A percentile compares a stretch with the other conserved stretches of the same genome.
Evolutionary conservation across 192 early-diverging fungal species (phyloP).

Genomic region (Mortierella alpina): DNA sequence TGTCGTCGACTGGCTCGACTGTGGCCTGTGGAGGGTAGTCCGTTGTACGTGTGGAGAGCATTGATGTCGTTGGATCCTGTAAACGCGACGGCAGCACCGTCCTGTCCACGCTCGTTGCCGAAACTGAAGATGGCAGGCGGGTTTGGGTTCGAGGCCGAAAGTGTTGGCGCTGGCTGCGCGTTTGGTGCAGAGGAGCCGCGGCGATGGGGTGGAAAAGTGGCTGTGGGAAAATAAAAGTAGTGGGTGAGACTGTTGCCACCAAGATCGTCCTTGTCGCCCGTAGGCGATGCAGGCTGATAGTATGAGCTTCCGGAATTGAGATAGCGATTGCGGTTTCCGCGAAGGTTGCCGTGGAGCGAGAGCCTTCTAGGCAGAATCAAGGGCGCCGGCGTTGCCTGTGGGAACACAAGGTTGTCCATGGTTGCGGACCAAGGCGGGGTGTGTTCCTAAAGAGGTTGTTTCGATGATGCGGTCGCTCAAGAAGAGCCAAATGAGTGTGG

Average conservation of each 20-base stretch:
- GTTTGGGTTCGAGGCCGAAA: background rate
- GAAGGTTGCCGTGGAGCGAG: conserved; percentile 1
- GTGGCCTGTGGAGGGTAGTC: background rate
- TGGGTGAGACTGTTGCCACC: background rate
- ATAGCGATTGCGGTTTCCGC: background rate
- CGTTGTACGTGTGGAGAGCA: background rate
- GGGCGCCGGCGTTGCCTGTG: conserved; percentile 5
- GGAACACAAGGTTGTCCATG: conserved; percentile 18
- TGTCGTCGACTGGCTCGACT: conserved; percentile 15
- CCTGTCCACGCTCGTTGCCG: background rate
- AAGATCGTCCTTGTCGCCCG: background rate
- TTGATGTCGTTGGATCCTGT: too few relatives aligned
- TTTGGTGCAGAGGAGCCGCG: background rate
- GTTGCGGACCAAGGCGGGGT: background rate
- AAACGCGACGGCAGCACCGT: too few relatives aligned
- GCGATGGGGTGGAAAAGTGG: background rate
- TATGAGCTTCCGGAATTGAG: background rate
- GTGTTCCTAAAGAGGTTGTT: too few relatives aligned
- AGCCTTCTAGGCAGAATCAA: conserved; percentile 18
- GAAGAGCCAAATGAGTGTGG: too few relatives aligned
- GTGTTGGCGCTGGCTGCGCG: background rate
- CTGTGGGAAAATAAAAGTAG: background rate
- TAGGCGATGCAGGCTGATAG: background rate
- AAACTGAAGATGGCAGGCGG: background rate
- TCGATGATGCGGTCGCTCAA: background rate